These are phyloP conservation scores for Populus trichocarpa DNA, from an alignment of 441 rosid genomes.

Conservation along the genomic window DNA sequence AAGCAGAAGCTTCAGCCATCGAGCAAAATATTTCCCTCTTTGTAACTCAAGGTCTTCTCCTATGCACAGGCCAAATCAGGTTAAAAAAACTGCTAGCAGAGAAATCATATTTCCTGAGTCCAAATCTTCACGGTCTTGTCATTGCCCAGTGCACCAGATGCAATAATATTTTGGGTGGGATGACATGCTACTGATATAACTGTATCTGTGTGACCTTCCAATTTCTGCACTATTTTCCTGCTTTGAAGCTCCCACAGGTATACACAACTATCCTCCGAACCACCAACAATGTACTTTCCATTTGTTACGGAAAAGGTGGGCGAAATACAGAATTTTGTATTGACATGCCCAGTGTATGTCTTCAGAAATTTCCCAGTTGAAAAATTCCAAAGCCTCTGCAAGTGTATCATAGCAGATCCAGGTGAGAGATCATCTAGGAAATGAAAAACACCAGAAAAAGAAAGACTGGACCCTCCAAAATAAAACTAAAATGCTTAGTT, in stretches of 20 bases:
- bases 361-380: conserved; percentile 70
- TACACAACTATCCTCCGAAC: conserved; percentile 80
- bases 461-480: not conserved
- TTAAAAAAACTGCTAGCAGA: not conserved
- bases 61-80: too few species aligned
- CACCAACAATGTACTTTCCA: conserved; percentile 76
- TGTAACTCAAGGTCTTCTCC: too few species aligned
- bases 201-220: conserved; percentile 86
- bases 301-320: conserved; percentile 76
- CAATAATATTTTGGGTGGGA: conserved; percentile 73
- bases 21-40: too few species aligned
- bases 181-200: conserved; percentile 84
- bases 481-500: not conserved
- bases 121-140: conserved; percentile 80
- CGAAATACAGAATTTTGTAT: conserved; percentile 64
- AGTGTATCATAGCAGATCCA: conserved; percentile 3
- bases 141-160: conserved; percentile 75
- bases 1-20: not conserved
- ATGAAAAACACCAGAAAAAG: not conserved
- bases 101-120: conserved; percentile 60
- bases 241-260: conserved; percentile 90
- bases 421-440: not conserved
- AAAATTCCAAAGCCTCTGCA: conserved; percentile 90
- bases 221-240: conserved; percentile 74
- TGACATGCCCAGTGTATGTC: conserved; percentile 74